These are phyloP conservation scores for Exophiala viscosa DNA, from an alignment of 2,329 filamentous ascomycete genomes.

Conservation along the genomic window DNA sequence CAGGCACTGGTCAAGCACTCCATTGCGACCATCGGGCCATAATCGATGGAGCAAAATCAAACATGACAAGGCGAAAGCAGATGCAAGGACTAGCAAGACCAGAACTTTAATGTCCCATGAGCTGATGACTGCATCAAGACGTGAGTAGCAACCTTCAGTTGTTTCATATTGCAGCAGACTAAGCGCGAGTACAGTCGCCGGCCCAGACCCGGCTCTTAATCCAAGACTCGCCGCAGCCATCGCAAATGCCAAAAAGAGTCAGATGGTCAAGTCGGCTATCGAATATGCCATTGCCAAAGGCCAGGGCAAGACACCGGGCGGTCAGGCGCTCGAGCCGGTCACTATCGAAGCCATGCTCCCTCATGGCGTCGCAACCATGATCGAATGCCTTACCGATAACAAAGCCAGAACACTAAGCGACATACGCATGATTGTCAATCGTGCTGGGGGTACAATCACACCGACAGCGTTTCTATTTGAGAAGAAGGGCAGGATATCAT, in stretches of 20 bases:
- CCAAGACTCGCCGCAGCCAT: constrained; percentile 71
- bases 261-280: constrained; percentile 78
- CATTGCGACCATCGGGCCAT: constrained; percentile 59
- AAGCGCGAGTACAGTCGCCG: constrained; percentile 58
- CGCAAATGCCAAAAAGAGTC: constrained; percentile 74
- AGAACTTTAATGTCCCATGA: constrained; percentile 66
- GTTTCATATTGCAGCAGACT: neutral
- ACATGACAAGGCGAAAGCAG: constrained; percentile 86
- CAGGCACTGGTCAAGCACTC: constrained; percentile 20
- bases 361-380: constrained; percentile 48
- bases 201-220: constrained; percentile 70
- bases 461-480: constrained; percentile 82
- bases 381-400: constrained; percentile 83
- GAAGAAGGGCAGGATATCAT: constrained; percentile 69
- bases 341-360: constrained; percentile 45
- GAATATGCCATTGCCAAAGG: constrained; percentile 83
- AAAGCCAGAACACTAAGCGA: constrained; percentile 71
- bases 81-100: constrained; percentile 68
- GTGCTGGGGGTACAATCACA: constrained; percentile 64
- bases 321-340: constrained; percentile 63
- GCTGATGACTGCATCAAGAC: constrained; percentile 70
- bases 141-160: constrained; percentile 44
- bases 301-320: constrained; percentile 73
- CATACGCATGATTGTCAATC: constrained; percentile 67
- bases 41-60: constrained; percentile 96